These are phyloP conservation scores for Xylariaceae sp. DNA, from an alignment of 2,329 filamentous ascomycete genomes.

Conservation along the genomic window DNA sequence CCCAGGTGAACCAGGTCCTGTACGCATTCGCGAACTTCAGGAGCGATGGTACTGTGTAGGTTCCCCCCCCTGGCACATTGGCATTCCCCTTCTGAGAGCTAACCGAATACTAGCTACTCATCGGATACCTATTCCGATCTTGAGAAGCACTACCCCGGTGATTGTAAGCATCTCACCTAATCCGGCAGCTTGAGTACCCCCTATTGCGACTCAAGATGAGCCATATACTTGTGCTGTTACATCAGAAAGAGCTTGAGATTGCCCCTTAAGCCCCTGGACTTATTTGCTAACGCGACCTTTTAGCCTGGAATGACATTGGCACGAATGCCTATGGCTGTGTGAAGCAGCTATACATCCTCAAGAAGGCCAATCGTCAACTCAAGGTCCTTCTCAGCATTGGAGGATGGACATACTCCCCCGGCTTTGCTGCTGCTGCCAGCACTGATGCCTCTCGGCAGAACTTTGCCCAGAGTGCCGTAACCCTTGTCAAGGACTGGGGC, in stretches of 20 bases:
- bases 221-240: background rate
- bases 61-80: constrained; percentile 2
- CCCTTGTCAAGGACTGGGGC: constrained; percentile 67
- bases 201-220: background rate
- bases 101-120: constrained; percentile 42
- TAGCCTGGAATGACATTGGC: constrained; percentile 55
- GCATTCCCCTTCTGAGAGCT: background rate
- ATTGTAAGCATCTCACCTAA: constrained; percentile 44
- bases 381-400: constrained; percentile 78
- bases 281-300: constrained; percentile 14
- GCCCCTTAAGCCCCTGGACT: background rate
- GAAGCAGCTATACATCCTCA: constrained; percentile 73
- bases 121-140: constrained; percentile 65
- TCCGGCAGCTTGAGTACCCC: background rate
- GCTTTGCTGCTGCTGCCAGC: constrained; percentile 64
- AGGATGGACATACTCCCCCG: constrained; percentile 77
- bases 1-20: constrained; percentile 70
- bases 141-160: constrained; percentile 66
- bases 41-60: constrained; percentile 65
- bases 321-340: constrained; percentile 75
- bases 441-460: constrained; percentile 54
- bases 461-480: constrained; percentile 66
- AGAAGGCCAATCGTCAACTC: constrained; percentile 70
- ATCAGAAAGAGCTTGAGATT: background rate
- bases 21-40: constrained; percentile 76